Base-by-base conservation (phyloP, 192 early-diverging fungal species). In the Coemansia javaensis region DNA sequence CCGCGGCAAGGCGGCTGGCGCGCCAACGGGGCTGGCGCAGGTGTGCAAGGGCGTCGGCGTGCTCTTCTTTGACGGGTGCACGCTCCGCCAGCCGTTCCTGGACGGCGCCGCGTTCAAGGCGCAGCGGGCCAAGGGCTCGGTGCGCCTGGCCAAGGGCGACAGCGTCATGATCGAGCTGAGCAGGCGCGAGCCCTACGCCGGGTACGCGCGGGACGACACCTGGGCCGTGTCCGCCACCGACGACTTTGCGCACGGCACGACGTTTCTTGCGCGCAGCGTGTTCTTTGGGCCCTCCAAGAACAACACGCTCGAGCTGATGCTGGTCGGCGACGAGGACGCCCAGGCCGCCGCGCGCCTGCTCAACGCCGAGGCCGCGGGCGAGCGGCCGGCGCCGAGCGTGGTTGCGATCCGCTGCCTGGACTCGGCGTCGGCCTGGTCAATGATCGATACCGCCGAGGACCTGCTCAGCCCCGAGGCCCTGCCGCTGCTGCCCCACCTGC, bases 271-370 rank as follows among this genome's bases (percentile, higher is more conserved):
- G 0, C 67, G 64, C 33, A 77, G 75, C 37, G 60, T 45, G 25
- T 77, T 54, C 36, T 77, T 55, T 18, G 75, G 68, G 0, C 67
- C 68, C 1, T 63, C 68, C 32, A 66, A 65, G 31, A 72, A 63
- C 53, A 77, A 77, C 46, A 52, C 50, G 14, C 43, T 77, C 30
- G 75, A 77, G 44, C 60, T 77, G 17, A 38, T 33, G 18, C 43
- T 77, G 3, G 53, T 59, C 7, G 63, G 68, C 18, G 59, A 65
- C 2, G 68, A 70, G 22, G 75, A 77, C 33, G 59, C 58, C 13
- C 38, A 50, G 33, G 56, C 38, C 0, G 68, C 59, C 8, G 23
- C 51, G 18, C 45, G 52, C 21, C 42, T 72, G 27, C 60, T 77
- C 36, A 64, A 43, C 12, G n/a, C n/a, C n/a, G 28, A 30, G 7